phyloP scores from a whole-genome alignment of 2,329 filamentous ascomycete genomes.

The Penicillium sp. region DNA sequence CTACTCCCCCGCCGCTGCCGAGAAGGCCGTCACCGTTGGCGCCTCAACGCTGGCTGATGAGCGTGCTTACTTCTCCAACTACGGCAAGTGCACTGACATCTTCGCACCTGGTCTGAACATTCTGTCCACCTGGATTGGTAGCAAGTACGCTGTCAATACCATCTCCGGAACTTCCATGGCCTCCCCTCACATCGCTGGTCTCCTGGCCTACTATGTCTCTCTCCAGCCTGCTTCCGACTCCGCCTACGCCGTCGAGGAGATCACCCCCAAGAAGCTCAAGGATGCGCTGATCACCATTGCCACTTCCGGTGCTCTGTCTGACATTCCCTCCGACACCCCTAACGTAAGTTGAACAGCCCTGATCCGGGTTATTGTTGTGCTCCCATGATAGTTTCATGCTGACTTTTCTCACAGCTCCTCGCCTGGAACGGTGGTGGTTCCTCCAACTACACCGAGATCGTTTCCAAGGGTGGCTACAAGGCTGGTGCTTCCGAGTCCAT shows the following conservation, averaged over 20 bases:
- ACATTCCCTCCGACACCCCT: slow-evolving; percentile 77
- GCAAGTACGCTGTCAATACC: slow-evolving; percentile 92
- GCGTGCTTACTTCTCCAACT: slow-evolving; percentile 99
- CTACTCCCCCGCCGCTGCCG: slow-evolving; percentile 92
- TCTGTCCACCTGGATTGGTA: slow-evolving; percentile 96
- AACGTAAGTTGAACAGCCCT: slow-evolving; percentile 53
- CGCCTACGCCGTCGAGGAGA: slow-evolving; percentile 78
- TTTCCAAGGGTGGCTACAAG: slow-evolving; percentile 67
- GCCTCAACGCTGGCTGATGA: slow-evolving; percentile 88
- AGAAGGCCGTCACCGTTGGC: slow-evolving; percentile 90
- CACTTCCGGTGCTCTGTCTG: slow-evolving; percentile 69
- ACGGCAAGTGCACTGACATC: slow-evolving; percentile 98
- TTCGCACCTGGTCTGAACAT: slow-evolving; percentile 97
- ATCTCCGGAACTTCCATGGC: slow-evolving; percentile 99
- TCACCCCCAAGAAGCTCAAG: slow-evolving; percentile 95
- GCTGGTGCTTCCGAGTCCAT: slow-evolving; percentile 32
- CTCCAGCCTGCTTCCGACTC: slow-evolving; percentile 88
- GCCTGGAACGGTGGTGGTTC: slow-evolving; percentile 98
- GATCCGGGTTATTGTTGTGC: background rate
- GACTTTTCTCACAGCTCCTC: slow-evolving; percentile 54
- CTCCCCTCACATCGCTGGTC: slow-evolving; percentile 91
- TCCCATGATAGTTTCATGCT: slow-evolving; percentile 10
- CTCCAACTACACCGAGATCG: slow-evolving; percentile 81
- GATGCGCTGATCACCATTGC: slow-evolving; percentile 74
- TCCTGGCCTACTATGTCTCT: slow-evolving; percentile 95